Evolutionary conservation across 1,284 basidiomycete species (phyloP).

Genomic region (Malassezia sympodialis): DNA sequence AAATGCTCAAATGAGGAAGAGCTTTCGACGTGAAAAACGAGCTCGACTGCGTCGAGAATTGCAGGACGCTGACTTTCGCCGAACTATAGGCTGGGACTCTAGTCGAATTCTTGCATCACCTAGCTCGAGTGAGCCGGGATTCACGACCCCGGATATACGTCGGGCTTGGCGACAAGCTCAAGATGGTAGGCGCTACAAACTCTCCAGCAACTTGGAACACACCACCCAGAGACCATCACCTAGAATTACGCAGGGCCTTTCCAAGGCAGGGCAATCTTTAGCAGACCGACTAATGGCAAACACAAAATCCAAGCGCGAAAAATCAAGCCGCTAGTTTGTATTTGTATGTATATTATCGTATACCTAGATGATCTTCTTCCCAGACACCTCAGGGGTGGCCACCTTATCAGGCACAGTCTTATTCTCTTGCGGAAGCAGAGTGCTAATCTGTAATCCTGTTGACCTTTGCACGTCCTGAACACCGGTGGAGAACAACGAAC

Average conservation of each 20-base stretch:
- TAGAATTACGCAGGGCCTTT: not conserved
- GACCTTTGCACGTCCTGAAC: constrained; percentile 28
- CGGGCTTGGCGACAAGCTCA: constrained; percentile 4
- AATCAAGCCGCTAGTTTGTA: not conserved
- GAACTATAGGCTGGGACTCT: constrained; percentile 40
- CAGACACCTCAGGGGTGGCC: not conserved
- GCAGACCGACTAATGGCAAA: constrained; percentile 4
- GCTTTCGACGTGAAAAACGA: constrained; percentile 76
- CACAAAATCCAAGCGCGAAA: not conserved
- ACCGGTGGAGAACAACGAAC: constrained; percentile 19
- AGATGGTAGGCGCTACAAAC: not conserved
- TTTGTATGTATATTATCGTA: constrained; percentile 1
- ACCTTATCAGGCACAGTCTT: not conserved
- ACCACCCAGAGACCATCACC: not conserved
- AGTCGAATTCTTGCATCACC: constrained; percentile 14
- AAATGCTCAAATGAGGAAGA: constrained; percentile 63
- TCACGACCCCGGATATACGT: constrained; percentile 9
- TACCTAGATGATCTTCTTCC: constrained; percentile 13
- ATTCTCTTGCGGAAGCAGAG: constrained; percentile 15
- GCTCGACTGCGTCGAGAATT: constrained; percentile 59
- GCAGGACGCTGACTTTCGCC: constrained; percentile 61
- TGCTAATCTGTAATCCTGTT: constrained; percentile 30
- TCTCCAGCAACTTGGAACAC: not conserved
- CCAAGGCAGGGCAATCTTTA: not conserved
- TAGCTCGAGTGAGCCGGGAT: not conserved